Percentiles rank a stretch among this genome's conserved stretches.
Conservation (phyloP, 345 rosid genomes). For the Bretschneidera sinensis region DNA sequence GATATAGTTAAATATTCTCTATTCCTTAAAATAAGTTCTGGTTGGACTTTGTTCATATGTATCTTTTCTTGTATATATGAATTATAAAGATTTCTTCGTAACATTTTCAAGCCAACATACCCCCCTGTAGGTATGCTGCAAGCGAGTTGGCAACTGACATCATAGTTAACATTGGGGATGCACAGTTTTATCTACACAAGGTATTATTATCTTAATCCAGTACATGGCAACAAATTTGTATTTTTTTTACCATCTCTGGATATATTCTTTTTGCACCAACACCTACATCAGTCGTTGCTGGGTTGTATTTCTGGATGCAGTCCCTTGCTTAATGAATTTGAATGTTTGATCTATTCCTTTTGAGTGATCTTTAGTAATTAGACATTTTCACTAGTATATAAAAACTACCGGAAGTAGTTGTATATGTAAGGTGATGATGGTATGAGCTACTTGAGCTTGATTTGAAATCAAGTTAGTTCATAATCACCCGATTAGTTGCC, state of each 20-base stretch:
- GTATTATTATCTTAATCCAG: constrained; percentile 28
- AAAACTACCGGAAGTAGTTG: too few relatives aligned
- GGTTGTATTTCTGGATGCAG: too few relatives aligned
- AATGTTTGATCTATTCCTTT: neutral
- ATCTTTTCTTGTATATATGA: neutral
- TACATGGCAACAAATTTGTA: neutral
- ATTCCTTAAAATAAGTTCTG: neutral
- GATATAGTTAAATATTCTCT: neutral
- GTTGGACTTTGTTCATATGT: too few relatives aligned
- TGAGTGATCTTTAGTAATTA: neutral
- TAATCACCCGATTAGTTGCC: too few relatives aligned
- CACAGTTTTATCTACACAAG: constrained; percentile 77
- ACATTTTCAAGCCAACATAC: neutral
- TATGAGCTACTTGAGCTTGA: neutral
- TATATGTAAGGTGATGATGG: neutral
- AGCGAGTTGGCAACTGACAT: constrained; percentile 77
- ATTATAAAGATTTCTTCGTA: neutral
- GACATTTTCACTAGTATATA: too few relatives aligned
- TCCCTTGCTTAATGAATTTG: too few relatives aligned
- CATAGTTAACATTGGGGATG: constrained; percentile 46
- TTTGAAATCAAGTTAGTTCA: too few relatives aligned
- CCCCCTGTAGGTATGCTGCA: constrained; percentile 51
- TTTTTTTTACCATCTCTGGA: constrained; percentile 1
- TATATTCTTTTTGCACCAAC: neutral
- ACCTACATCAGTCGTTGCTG: too few relatives aligned